These are phyloP conservation scores for Aspergillus ostianus DNA, from an alignment of 495 filamentous ascomycete species.

Conservation along the genomic window DNA sequence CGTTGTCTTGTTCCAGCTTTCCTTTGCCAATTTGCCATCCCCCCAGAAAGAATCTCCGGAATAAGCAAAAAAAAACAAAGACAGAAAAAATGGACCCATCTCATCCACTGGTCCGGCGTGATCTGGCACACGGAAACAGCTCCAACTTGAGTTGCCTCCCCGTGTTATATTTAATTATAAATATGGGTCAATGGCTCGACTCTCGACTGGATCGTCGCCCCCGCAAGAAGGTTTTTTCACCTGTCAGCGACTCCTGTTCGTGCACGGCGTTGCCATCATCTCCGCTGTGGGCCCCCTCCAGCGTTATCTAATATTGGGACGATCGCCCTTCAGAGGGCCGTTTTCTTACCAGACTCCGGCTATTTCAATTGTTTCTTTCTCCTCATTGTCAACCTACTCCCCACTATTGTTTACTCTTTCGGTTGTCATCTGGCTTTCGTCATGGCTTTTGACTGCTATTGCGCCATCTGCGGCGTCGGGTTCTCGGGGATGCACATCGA, in stretches of 20 bases:
- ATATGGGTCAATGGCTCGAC: not conserved
- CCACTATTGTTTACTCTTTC: not conserved
- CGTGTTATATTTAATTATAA: not conserved
- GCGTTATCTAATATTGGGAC: not conserved
- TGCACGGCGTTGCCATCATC: not conserved
- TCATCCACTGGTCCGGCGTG: not conserved
- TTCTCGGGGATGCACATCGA: slow-evolving; percentile 24
- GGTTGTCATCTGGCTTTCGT: not conserved
- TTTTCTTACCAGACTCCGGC: not conserved
- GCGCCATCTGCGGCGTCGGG: slow-evolving; percentile 24
- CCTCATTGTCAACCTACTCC: not conserved
- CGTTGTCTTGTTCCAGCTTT: not conserved
- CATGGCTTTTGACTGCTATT: slow-evolving; percentile 28
- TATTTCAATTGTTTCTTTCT: not conserved
- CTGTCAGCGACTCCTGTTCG: not conserved
- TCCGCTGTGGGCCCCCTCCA: not conserved
- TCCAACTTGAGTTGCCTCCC: not conserved
- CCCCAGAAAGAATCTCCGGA: too few species aligned
- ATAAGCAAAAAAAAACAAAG: not conserved
- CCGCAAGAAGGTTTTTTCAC: not conserved
- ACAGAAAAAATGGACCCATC: not conserved
- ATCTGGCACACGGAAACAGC: not conserved
- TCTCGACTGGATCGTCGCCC: not conserved
- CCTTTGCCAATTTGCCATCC: not conserved
- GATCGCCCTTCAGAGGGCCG: not conserved